phyloP scores from a whole-genome alignment of 345 rosid genomes.

The Eucalyptus regnans region DNA sequence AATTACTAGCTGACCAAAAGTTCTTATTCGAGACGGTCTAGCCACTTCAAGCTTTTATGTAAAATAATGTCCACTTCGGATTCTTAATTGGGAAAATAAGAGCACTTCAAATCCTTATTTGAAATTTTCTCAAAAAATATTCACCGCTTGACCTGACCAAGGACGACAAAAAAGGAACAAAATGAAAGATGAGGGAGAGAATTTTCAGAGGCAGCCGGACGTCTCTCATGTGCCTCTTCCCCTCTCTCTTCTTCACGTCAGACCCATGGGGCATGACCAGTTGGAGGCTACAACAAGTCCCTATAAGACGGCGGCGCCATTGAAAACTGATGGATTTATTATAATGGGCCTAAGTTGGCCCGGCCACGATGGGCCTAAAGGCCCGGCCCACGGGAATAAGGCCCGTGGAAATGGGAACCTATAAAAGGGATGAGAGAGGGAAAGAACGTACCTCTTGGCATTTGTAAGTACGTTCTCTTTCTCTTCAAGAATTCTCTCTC shows the following conservation, averaged over 20 bases:
- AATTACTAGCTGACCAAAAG: fast-evolving
- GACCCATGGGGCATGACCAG: not conserved
- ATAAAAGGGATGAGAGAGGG: too few species aligned
- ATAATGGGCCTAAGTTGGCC: too few species aligned
- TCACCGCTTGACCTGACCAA: not conserved
- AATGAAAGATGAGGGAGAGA: not conserved
- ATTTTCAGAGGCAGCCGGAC: not conserved
- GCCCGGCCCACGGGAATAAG: too few species aligned
- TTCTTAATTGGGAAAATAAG: too few species aligned
- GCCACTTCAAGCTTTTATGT: too few species aligned
- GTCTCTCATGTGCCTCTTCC: not conserved
- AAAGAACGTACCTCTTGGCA: too few species aligned
- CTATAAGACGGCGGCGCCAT: fast-evolving
- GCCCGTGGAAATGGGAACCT: too few species aligned
- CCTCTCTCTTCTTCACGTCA: not conserved
- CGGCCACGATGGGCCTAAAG: too few species aligned
- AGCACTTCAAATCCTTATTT: fast-evolving
- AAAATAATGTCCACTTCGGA: fast-evolving
- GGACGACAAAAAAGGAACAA: not conserved
- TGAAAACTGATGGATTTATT: too few species aligned
- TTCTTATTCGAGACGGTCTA: fast-evolving
- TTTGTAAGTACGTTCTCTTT: too few species aligned
- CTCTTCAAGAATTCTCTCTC: too few species aligned
- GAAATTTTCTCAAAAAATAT: fast-evolving
- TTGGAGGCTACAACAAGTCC: not conserved